A percentile compares a stretch with the other conserved stretches of the same genome.
These are phyloP conservation scores for Juncus inflexus DNA, from an alignment of 176 grass and related monocot genomes.

Conservation along the genomic window DNA sequence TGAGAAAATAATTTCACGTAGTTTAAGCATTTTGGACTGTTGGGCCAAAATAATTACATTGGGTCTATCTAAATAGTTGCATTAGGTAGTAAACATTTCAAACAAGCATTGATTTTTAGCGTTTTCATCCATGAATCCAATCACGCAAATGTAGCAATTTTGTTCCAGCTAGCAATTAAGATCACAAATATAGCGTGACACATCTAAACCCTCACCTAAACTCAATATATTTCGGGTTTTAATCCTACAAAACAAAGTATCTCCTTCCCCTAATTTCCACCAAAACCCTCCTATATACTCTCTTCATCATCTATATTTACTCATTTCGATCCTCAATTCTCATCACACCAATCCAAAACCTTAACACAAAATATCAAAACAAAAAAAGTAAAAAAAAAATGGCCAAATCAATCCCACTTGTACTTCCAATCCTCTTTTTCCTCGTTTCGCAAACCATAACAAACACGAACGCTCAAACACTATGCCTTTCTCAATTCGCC, in stretches of 20 bases:
- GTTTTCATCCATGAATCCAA: too few relatives aligned
- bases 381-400: constrained; percentile 6
- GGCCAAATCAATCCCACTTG: constrained; percentile 24
- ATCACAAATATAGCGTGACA: constrained; percentile 22
- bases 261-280: constrained; percentile 30
- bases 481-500: constrained; percentile 58
- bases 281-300: constrained; percentile 16
- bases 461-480: constrained; percentile 25
- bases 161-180: background rate
- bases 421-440: constrained; percentile 20
- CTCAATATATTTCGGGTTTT: background rate
- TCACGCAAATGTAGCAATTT: too few relatives aligned
- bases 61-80: too few relatives aligned
- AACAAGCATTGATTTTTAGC: too few relatives aligned
- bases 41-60: too few relatives aligned
- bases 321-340: constrained; percentile 3
- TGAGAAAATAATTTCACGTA: too few relatives aligned
- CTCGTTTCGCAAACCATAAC: background rate
- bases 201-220: constrained; percentile 29
- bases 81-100: too few relatives aligned
- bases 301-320: constrained; percentile 29
- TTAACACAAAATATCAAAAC: background rate
- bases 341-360: background rate
- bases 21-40: too few relatives aligned
- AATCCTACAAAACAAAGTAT: constrained; percentile 9